A percentile compares a stretch with the other conserved stretches of the same genome.
Evolutionary conservation across 257 asterid species (phyloP).

Genomic region (Ligustrum vulgare): DNA sequence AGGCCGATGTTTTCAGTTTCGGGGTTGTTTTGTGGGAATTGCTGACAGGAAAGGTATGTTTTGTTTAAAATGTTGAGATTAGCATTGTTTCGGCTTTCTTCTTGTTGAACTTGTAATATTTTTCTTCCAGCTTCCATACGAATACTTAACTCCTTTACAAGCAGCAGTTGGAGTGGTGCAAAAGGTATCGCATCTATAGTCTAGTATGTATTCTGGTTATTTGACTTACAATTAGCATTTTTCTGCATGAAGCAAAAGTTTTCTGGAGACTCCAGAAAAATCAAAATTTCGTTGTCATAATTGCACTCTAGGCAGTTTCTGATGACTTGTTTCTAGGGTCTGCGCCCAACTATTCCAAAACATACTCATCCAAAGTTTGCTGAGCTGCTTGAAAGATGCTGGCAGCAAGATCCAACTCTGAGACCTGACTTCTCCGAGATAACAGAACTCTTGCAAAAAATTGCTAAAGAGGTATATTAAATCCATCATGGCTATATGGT

Average conservation of each 20-base stretch:
- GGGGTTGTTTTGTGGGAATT: constrained; percentile 94
- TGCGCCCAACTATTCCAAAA: constrained; percentile 84
- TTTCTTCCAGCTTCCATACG: constrained; percentile 82
- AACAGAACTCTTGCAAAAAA: constrained; percentile 58
- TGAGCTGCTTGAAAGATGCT: constrained; percentile 90
- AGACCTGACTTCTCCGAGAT: constrained; percentile 88
- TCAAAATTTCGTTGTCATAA: not conserved
- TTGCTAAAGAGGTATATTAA: constrained; percentile 65
- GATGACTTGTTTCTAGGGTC: constrained; percentile 50
- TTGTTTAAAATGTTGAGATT: not conserved
- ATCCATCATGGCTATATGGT: not conserved
- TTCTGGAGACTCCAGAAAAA: not conserved
- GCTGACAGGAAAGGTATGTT: constrained; percentile 82
- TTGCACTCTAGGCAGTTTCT: not conserved
- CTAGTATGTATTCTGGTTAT: constrained; percentile 13
- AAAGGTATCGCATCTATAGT: constrained; percentile 51
- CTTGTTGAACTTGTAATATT: constrained; percentile 11
- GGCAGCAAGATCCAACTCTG: constrained; percentile 83
- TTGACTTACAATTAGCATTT: not conserved
- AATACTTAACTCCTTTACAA: constrained; percentile 89
- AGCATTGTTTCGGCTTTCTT: constrained; percentile 2
- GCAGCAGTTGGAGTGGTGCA: constrained; percentile 99
- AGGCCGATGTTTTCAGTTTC: constrained; percentile 91
- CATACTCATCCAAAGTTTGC: constrained; percentile 68
- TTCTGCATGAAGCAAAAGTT: not conserved